These are phyloP conservation scores for Rosa persica DNA, from an alignment of 306 rosid species.

Conservation along the genomic window DNA sequence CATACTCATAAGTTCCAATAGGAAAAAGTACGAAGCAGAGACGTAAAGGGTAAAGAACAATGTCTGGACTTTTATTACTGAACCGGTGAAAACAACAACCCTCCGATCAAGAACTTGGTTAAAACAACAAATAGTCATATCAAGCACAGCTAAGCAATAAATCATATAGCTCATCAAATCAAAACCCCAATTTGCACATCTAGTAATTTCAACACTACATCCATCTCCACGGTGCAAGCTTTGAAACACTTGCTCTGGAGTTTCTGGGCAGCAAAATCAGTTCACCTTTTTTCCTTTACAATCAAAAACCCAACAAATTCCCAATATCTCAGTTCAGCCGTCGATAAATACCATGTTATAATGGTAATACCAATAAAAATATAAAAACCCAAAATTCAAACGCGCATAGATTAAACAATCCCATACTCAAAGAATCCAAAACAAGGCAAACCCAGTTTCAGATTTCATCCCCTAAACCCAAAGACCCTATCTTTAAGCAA, in stretches of 20 bases:
- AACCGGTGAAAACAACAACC: neutral
- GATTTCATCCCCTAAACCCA: slow-evolving; percentile 27
- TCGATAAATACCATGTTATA: neutral
- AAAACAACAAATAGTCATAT: neutral
- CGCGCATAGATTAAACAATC: slow-evolving; percentile 18
- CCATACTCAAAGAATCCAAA: slow-evolving; percentile 24
- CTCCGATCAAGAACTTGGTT: neutral
- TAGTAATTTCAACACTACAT: neutral
- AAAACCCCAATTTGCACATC: neutral
- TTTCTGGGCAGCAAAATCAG: slow-evolving; percentile 18
- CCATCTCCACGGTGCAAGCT: neutral
- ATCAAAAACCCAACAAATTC: neutral
- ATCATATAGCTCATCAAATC: neutral
- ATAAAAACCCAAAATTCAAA: slow-evolving; percentile 7
- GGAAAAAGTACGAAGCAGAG: neutral
- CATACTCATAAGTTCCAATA: neutral
- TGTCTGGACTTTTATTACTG: neutral
- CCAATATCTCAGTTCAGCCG: slow-evolving; percentile 7
- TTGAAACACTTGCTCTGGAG: neutral
- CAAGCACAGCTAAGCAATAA: neutral
- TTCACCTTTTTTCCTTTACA: slow-evolving; percentile 2
- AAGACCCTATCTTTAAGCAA: neutral
- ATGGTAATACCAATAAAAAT: neutral
- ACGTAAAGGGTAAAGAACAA: neutral
- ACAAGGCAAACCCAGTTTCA: slow-evolving; percentile 9